A percentile compares a stretch with the other conserved stretches of the same genome.
Evolutionary conservation across 2,329 filamentous ascomycete genomes (phyloP).

Genomic region (Cordyceps cicadae): DNA sequence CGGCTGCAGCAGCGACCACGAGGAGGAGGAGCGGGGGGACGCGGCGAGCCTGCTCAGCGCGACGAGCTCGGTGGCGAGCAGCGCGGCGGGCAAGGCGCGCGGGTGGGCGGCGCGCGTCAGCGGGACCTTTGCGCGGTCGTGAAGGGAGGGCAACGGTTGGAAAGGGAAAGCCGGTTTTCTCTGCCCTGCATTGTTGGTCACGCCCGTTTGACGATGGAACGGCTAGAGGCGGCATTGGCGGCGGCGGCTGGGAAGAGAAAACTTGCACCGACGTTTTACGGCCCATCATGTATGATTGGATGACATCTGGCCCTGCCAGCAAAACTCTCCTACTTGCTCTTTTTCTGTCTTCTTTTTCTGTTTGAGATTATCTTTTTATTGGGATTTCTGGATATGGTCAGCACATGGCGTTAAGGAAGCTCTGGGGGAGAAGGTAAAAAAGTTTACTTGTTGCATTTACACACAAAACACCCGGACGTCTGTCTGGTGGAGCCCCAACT

Average conservation of each 20-base stretch:
- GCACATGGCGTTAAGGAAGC: constrained; percentile 2
- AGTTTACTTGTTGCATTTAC: constrained; percentile 7
- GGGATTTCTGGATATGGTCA: background rate
- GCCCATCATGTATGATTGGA: too few species aligned
- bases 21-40: constrained; percentile 12
- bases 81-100: background rate
- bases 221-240: too few species aligned
- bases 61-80: constrained; percentile 17
- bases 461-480: background rate
- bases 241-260: too few species aligned
- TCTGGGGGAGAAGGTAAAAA: background rate
- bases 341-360: background rate
- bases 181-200: too few species aligned
- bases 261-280: too few species aligned
- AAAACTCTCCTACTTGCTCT: background rate
- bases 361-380: background rate
- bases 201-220: too few species aligned
- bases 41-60: constrained; percentile 15
- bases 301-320: too few species aligned
- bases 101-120: constrained; percentile 20
- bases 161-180: background rate
- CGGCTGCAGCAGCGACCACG: constrained; percentile 13
- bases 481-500: background rate
- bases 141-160: background rate
- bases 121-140: constrained; percentile 14